Percentiles rank a stretch among this genome's conserved stretches.
These are phyloP conservation scores for Metarhizium anisopliae DNA, from an alignment of 2,329 filamentous ascomycete species.

Conservation along the genomic window DNA sequence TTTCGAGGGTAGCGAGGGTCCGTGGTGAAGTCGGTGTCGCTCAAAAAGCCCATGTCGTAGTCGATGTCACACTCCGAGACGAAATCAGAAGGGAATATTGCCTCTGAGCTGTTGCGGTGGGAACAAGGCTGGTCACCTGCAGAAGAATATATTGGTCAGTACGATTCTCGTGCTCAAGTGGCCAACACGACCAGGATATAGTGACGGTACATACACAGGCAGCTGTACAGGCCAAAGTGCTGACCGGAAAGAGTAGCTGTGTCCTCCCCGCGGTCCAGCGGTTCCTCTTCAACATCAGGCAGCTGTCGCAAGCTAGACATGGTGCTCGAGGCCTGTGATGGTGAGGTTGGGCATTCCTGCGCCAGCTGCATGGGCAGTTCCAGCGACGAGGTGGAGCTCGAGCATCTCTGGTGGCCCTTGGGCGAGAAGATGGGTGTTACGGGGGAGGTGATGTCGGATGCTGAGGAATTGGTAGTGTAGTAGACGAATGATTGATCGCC, in stretches of 20 bases:
- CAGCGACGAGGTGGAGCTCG: slow-evolving; percentile 72
- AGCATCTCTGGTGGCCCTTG: slow-evolving; percentile 53
- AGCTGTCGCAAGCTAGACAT: slow-evolving; percentile 58
- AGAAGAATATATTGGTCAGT: not conserved
- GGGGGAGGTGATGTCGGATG: slow-evolving; percentile 61
- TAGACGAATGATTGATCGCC: slow-evolving; percentile 30
- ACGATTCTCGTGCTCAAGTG: not conserved
- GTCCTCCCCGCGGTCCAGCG: slow-evolving; percentile 58
- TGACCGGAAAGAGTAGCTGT: slow-evolving; percentile 18
- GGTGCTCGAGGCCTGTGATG: slow-evolving; percentile 22
- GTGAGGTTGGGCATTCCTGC: slow-evolving; percentile 12
- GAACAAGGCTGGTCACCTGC: slow-evolving; percentile 54
- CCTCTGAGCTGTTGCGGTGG: slow-evolving; percentile 40
- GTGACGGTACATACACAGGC: slow-evolving; percentile 59
- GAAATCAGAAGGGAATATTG: slow-evolving; percentile 27
- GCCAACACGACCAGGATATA: not conserved
- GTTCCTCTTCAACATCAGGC: slow-evolving; percentile 79
- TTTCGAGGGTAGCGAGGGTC: slow-evolving; percentile 36
- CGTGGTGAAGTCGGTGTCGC: slow-evolving; percentile 48
- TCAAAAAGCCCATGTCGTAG: slow-evolving; percentile 60
- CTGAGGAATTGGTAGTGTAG: slow-evolving; percentile 44
- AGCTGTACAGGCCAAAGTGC: slow-evolving; percentile 47
- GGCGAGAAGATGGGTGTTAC: slow-evolving; percentile 62
- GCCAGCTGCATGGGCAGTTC: slow-evolving; percentile 41
- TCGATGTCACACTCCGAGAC: slow-evolving; percentile 40